Evolutionary conservation across 129 eudicot species (phyloP), one percentile per base, ranked within the genome.

Genomic region (Flaveria trinervia): DNA sequence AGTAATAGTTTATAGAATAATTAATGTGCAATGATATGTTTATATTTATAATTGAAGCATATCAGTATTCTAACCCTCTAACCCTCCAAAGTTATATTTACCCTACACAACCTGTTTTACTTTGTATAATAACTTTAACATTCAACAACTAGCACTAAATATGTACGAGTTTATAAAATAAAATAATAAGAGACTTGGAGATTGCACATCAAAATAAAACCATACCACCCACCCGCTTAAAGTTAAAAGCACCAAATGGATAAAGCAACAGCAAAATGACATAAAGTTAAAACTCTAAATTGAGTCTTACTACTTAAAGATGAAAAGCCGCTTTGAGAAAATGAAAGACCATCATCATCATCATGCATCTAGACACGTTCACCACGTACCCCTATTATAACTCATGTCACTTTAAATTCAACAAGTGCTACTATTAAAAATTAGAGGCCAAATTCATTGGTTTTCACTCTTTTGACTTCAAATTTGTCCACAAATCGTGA

Each of bases 311-410:
- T 62, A 28, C 68, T 14, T 28, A 30, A 4, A 62, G 45, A 62
- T 62, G 20, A 62, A 62, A 62, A 28, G 44, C 68, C 68, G 20
- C 68, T 62, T 62, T 62, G 22, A 5, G 68, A 62, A 62, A 62
- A 62, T 28, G 68, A 62, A 62, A 62, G 20, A 62, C 43, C 68
- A 28, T 62, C 65, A 22, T 57, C 65, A 57, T 57, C 65, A 57
- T 22, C 33, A 57, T 55, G 9, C 41, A 59, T 23, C 15, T 20
- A 59, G 65, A 62, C n/a, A 60, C 17, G 2, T 60, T 60, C 66
- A 60, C 41, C 66, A 12, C 41, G 41, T 60, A 60, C 66, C 66
- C 39, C 30, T 10, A 11, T 60, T 23, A 60, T 60, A 60, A 25
- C 66, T 59, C n/a, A 12, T 59, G 66, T 60, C 66, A 60, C 33